Evolutionary conservation across 352 stramenopile genomes (phyloP).

Genomic region (Globisporangium nagaii): DNA sequence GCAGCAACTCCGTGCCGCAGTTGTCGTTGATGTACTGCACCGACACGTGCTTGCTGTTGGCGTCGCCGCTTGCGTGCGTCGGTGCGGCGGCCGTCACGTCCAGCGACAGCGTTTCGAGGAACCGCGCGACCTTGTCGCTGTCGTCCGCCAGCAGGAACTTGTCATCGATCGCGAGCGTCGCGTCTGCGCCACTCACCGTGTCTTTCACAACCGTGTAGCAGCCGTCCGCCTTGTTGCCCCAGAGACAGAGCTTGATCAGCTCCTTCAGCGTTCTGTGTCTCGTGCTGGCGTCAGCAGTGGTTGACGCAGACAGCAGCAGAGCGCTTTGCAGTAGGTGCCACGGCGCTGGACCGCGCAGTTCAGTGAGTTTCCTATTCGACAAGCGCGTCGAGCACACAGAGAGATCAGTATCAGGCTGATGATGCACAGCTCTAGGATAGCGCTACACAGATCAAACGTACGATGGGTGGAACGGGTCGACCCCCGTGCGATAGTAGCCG

Average conservation of each 20-base stretch:
- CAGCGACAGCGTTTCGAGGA: constrained; percentile 20
- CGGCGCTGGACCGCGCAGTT: constrained; percentile 43
- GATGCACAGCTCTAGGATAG: neutral
- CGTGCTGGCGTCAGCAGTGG: constrained; percentile 10
- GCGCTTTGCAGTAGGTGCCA: constrained; percentile 59
- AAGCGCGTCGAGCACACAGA: neutral
- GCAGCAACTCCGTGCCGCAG: constrained; percentile 62
- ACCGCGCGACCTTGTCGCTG: constrained; percentile 38
- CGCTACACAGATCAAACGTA: constrained; percentile 12
- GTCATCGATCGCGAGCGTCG: constrained; percentile 51
- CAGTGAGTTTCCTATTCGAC: constrained; percentile 38
- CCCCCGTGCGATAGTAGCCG: constrained; percentile 50
- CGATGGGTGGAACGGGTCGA: constrained; percentile 64
- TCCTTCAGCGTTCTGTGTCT: constrained; percentile 36
- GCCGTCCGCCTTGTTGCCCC: constrained; percentile 74
- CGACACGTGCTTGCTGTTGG: constrained; percentile 5
- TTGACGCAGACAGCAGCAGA: constrained; percentile 18
- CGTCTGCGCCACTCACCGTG: constrained; percentile 46
- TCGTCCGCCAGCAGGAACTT: constrained; percentile 57
- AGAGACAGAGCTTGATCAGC: constrained; percentile 68
- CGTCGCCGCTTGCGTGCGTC: neutral
- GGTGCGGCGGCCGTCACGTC: neutral
- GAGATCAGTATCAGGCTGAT: neutral
- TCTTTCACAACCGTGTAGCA: constrained; percentile 75
- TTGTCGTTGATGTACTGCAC: constrained; percentile 81